Evolutionary conservation across 2,329 filamentous ascomycete species (phyloP).

Genomic region (Pyrenophora teres): DNA sequence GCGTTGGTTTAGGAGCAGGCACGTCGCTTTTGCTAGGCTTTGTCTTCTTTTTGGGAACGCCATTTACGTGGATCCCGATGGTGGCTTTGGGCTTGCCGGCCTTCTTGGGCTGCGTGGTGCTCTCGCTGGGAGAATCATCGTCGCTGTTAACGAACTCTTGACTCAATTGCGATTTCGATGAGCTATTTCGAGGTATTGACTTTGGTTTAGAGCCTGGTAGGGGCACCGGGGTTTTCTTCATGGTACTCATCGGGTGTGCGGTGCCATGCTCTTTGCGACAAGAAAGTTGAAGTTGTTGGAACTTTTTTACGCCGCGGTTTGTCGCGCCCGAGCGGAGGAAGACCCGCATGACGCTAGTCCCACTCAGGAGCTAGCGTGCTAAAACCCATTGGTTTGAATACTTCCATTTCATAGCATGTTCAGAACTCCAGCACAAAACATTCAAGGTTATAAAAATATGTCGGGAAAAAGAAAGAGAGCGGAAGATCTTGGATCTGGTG

Average conservation of each 20-base stretch:
- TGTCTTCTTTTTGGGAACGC: conserved; percentile 22
- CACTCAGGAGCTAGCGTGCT: background rate
- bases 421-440: conserved; percentile 8
- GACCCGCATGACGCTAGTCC: conserved; percentile 10
- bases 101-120: conserved; percentile 19
- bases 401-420: background rate
- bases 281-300: conserved; percentile 23
- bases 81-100: conserved; percentile 30
- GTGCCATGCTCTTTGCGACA: conserved; percentile 18
- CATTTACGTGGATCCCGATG: conserved; percentile 41
- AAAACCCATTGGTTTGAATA: conserved; percentile 12
- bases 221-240: conserved; percentile 43
- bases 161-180: conserved; percentile 38
- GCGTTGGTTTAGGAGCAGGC: conserved; percentile 13
- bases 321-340: conserved; percentile 17
- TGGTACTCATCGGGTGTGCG: conserved; percentile 38
- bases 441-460: conserved; percentile 32
- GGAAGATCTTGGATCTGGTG: conserved; percentile 4
- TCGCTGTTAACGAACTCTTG: conserved; percentile 43
- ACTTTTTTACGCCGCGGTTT: conserved; percentile 36
- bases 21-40: conserved; percentile 18
- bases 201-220: conserved; percentile 39
- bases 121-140: conserved; percentile 38
- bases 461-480: conserved; percentile 39
- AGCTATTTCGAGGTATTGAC: conserved; percentile 22